Base-by-base conservation (phyloP, 2,329 filamentous ascomycete species). In the Talaromyces sp. region DNA sequence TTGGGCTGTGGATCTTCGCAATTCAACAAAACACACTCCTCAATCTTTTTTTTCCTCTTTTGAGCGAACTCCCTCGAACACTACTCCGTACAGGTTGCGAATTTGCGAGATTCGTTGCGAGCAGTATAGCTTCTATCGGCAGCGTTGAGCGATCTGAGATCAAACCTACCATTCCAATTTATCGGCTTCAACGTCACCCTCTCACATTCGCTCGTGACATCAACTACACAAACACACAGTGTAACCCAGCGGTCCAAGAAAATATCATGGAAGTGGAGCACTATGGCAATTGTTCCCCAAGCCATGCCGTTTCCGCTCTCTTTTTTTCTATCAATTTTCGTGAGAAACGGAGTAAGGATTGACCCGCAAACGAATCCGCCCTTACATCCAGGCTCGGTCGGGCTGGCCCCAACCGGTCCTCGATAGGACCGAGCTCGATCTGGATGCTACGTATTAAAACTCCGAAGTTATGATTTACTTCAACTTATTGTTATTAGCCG, bases 381-480 rank as follows among this genome's bases (percentile, higher is more conserved):
- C 53, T 55, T 55, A 40, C 53, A 55, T 55, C 46, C 19, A n/a
- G n/a, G n/a, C n/a, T n/a, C n/a, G n/a, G n/a, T n/a, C n/a, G n/a
- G 31, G n/a, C 13, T 45, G 45, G 15, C 46, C 53, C 53, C 53
- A 55, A 55, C 53, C 53, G 53, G 52, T 28, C 52, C 53, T 46
- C 17, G 8, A 2, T 48, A 33, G 33, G 45, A 33, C 40, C 52
- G 52, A 40, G 51, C 28, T 25, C 39, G 52, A 43, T 21, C 52
- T 41, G 15, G 13, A 51, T n/a, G n/a, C n/a, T n/a, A n/a, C n/a
- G n/a, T n/a, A n/a, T 21, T 43, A 53, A 43, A 41, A 40, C 36
- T 40, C 35, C 52, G 52, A 35, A 25, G 39, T 31, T n/a, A 33
- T 33, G 43, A 33, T 46, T 31, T 25, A 25, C 17, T 31, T 28